Evolutionary conservation across 805 yeast genomes (phyloP).

Genomic region (Candida mattraensis): DNA sequence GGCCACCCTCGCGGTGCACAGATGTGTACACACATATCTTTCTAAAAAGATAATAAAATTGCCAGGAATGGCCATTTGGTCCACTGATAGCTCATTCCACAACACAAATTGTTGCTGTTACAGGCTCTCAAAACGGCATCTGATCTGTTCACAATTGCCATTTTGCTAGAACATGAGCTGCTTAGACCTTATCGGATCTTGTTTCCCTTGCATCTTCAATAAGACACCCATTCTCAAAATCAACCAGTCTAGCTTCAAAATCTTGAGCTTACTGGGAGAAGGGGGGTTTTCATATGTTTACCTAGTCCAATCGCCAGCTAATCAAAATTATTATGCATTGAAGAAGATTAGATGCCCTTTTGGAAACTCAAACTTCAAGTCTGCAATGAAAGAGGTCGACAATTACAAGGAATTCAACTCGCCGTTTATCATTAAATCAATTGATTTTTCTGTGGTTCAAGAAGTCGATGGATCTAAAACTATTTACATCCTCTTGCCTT

Average conservation of each 20-base stretch:
- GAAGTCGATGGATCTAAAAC: conserved; percentile 80
- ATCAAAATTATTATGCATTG: conserved; percentile 61
- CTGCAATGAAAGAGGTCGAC: conserved; percentile 76
- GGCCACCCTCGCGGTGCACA: neutral
- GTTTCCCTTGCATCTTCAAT: conserved; percentile 45
- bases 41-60: too few species aligned
- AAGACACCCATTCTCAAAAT: conserved; percentile 57
- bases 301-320: conserved; percentile 54
- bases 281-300: conserved; percentile 90
- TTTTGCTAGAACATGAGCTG: too few species aligned
- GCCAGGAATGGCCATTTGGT: too few species aligned
- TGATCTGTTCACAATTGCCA: too few species aligned
- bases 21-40: too few species aligned
- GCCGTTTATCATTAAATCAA: conserved; percentile 64
- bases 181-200: conserved; percentile 24
- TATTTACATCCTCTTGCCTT: conserved; percentile 78
- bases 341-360: conserved; percentile 87
- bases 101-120: too few species aligned
- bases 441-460: conserved; percentile 70
- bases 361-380: conserved; percentile 72
- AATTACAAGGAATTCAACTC: conserved; percentile 69
- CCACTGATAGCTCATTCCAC: too few species aligned
- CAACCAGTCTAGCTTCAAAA: conserved; percentile 60
- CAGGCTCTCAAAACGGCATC: too few species aligned
- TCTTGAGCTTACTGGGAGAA: conserved; percentile 78